Conservation (phyloP, 257 asterid species). For the Scutellaria minor region DNA sequence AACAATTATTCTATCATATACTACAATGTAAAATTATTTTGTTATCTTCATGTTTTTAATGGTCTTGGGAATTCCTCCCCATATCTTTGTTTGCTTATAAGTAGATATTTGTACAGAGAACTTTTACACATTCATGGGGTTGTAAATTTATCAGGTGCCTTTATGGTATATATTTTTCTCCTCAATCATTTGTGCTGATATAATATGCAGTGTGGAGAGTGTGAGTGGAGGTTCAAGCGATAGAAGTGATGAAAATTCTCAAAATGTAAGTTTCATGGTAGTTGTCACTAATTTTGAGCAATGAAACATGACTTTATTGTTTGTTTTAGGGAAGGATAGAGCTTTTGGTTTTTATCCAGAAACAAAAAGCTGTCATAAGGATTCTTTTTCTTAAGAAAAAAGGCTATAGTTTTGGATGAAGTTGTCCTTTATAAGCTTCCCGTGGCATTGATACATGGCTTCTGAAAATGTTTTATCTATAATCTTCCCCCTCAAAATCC, state of each 20-base stretch:
- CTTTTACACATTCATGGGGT: conserved; percentile 6
- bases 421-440: conserved; percentile 14
- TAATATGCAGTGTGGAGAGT: conserved; percentile 79
- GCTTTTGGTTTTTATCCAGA: conserved; percentile 19
- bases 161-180: conserved; percentile 21
- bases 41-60: neutral
- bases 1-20: neutral
- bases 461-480: neutral
- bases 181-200: conserved; percentile 23
- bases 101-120: neutral
- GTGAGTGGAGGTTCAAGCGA: conserved; percentile 89
- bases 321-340: conserved; percentile 24
- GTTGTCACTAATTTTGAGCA: conserved; percentile 22
- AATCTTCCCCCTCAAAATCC: conserved; percentile 1
- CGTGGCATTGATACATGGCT: conserved; percentile 19
- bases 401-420: neutral
- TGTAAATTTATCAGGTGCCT: neutral
- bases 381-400: conserved; percentile 16
- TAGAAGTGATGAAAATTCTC: conserved; percentile 89
- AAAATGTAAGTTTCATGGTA: conserved; percentile 61
- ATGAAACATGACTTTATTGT: conserved; percentile 8
- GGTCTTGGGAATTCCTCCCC: neutral
- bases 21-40: neutral
- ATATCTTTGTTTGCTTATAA: conserved; percentile 10
- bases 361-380: conserved; percentile 7